phyloP scores from a whole-genome alignment of 2,329 filamentous ascomycete species.

The Aspergillus niger region DNA sequence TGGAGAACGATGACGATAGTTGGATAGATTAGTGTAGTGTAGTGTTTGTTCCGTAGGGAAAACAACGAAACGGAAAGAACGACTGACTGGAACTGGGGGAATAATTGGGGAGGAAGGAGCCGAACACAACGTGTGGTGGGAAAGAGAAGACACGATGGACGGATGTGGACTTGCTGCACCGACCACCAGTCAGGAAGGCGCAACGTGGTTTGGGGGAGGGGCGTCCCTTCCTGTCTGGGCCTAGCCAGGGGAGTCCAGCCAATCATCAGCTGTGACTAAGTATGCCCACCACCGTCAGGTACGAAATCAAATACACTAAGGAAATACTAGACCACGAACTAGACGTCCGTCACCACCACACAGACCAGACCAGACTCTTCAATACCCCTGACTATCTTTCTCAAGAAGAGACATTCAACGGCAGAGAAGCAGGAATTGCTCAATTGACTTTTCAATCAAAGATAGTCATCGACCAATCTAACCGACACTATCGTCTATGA shows the following conservation, averaged over 20 bases:
- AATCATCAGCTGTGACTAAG: too few relatives aligned
- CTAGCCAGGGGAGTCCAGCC: constrained; percentile 20
- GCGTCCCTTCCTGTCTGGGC: not conserved
- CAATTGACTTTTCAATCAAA: not conserved
- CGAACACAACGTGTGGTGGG: too few relatives aligned
- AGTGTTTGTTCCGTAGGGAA: too few relatives aligned
- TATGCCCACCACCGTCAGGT: not conserved
- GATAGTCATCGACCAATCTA: too few relatives aligned
- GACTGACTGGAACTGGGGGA: too few relatives aligned
- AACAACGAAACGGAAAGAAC: too few relatives aligned
- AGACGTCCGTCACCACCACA: not conserved
- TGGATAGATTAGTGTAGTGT: too few relatives aligned
- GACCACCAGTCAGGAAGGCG: not conserved
- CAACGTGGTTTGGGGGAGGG: constrained; percentile 15
- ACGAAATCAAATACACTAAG: not conserved
- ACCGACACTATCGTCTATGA: not conserved
- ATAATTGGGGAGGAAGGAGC: too few relatives aligned
- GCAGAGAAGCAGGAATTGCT: not conserved
- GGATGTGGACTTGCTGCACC: not conserved
- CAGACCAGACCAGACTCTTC: not conserved
- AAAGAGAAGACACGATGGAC: not conserved
- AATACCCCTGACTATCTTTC: not conserved
- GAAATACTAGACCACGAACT: not conserved
- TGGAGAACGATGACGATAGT: too few relatives aligned
- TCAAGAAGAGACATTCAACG: not conserved